Conservation (phyloP, 371 early-diverging fungal species). For the Mortierella sp. region DNA sequence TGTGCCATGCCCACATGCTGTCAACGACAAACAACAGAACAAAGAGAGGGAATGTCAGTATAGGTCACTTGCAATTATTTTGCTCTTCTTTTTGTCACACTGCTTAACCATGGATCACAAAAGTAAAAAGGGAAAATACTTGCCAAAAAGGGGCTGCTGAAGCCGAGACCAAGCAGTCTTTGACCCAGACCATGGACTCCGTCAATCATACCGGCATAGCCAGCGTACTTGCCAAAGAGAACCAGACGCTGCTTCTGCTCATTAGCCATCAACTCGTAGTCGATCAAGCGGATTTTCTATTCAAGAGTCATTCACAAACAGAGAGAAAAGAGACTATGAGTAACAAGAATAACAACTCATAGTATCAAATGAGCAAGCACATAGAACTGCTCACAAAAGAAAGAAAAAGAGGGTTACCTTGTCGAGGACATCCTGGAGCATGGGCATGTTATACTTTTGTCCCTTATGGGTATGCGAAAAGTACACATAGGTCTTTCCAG, state of each 20-base stretch:
- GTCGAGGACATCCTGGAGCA: conserved; percentile 89
- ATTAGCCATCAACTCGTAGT: conserved; percentile 96
- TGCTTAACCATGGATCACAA: background rate
- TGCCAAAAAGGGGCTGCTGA: conserved; percentile 95
- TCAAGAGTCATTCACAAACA: background rate
- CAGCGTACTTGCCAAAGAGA: conserved; percentile 94
- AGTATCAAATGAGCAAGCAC: background rate
- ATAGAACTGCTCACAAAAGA: too few species aligned
- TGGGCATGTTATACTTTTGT: conserved; percentile 92
- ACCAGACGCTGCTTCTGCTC: conserved; percentile 84
- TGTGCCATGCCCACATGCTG: conserved; percentile 90
- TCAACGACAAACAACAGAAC: background rate
- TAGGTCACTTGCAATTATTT: too few species aligned
- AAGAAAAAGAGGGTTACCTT: conserved; percentile 67
- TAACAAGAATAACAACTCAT: background rate
- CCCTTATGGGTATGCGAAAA: conserved; percentile 99
- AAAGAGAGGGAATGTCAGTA: conserved; percentile 4
- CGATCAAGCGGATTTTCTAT: conserved; percentile 91
- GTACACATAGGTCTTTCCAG: conserved; percentile 92
- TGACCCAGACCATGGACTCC: conserved; percentile 93
- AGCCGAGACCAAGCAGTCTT: conserved; percentile 90
- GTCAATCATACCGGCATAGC: conserved; percentile 98
- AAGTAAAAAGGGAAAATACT: background rate
- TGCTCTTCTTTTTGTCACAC: too few species aligned
- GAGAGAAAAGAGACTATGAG: conserved; percentile 20